A percentile compares a stretch with the other conserved stretches of the same genome.
phyloP scores from a whole-genome alignment of 2,329 filamentous ascomycete species.

The Eutypella sp. region DNA sequence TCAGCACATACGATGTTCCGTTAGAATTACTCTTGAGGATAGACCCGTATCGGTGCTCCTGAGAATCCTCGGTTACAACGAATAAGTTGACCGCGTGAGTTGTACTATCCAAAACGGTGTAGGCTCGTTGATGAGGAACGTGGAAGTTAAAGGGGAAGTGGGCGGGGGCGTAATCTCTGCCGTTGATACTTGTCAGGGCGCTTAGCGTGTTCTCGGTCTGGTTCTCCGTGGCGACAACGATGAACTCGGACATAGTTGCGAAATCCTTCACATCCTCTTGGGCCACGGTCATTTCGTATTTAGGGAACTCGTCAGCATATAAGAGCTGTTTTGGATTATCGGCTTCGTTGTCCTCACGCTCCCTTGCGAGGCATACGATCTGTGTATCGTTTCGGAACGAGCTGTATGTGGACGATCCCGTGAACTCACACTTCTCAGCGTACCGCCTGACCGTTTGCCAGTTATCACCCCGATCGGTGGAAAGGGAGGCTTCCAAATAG shows the following conservation, averaged over 20 bases:
- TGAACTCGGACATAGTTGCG: constrained; percentile 94
- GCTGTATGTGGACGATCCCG: constrained; percentile 56
- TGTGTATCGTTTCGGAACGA: constrained; percentile 45
- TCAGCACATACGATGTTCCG: constrained; percentile 89
- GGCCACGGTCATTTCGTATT: constrained; percentile 54
- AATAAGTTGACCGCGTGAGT: constrained; percentile 94
- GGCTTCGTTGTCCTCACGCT: constrained; percentile 60
- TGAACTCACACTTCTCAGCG: constrained; percentile 82
- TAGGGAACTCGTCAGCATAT: constrained; percentile 75
- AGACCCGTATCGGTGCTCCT: constrained; percentile 68
- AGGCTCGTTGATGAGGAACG: constrained; percentile 71
- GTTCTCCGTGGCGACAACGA: constrained; percentile 77
- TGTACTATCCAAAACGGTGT: constrained; percentile 91
- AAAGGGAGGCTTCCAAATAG: constrained; percentile 69
- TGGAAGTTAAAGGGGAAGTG: constrained; percentile 83
- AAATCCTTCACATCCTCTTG: constrained; percentile 75
- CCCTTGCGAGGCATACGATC: constrained; percentile 58
- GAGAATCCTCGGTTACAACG: constrained; percentile 67
- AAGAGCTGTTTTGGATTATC: constrained; percentile 63
- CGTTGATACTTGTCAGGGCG: constrained; percentile 81
- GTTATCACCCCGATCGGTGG: constrained; percentile 70
- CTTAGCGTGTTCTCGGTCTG: constrained; percentile 63
- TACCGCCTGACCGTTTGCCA: constrained; percentile 74
- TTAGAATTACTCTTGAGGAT: constrained; percentile 99
- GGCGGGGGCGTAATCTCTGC: constrained; percentile 73